Base-by-base conservation (phyloP, 805 yeast species). In the Spathaspora girioi region DNA sequence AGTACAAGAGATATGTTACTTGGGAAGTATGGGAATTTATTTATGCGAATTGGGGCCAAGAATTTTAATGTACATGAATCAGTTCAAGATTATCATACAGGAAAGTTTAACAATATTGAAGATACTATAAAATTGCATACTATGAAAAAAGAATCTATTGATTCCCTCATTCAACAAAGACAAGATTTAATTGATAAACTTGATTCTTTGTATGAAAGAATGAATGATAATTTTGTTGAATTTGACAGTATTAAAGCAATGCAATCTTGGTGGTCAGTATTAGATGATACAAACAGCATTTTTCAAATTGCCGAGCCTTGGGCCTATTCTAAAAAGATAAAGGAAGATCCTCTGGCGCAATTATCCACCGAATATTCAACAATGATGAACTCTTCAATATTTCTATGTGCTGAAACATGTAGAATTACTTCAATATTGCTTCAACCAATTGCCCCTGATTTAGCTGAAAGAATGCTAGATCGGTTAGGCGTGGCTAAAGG, bases 1-100 rank as follows among this genome's bases (percentile, higher is more conserved):
- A 63, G 65, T 29, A 68, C 83, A 6, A 76, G 96, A 55, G 83
- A 82, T 32, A 81, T 83, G 58, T 72, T 93, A 41, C 83, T 89
- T 51, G 89, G 90, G 53, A 92, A 92, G 64, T 85, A 85, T 69
- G 91, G 94, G 45, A 94, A 93, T 61, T 73, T 92, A 46, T 75
- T 87, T 18, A 80, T 85, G 54, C 75, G 99, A 53, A 79, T 84
- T 35, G 83, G 96, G 50, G 89, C 92, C 1, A 73, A 78, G 32
- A 82, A 84, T 51, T 93, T 93, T 60, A 67, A 77, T 60, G 73
- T 89, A 15, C 61, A 61, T 11, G 64, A 81, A 31, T 79, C 88
- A 2, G 69, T 67, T 51, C 62, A 44, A 9, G 57, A 56, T 51
- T 54, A 46, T 66, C 52, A 55, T 31, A 38, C 54, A 9, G 65